Conservation (phyloP, 768 basidiomycete genomes). For the Dentipellis fragilis region DNA sequence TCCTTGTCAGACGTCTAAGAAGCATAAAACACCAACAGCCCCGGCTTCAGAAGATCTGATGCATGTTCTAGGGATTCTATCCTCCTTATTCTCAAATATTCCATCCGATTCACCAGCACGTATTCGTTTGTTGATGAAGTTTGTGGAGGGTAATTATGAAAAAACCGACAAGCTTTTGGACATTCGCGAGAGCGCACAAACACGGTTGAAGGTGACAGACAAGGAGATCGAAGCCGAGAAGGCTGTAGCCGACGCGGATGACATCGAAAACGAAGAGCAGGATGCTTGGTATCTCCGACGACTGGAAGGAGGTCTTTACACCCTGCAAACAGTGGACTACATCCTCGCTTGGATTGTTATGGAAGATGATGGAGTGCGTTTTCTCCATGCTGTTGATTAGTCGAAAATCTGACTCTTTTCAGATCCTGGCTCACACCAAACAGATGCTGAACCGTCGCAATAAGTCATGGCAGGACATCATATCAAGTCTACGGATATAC, state of each 20-base stretch:
- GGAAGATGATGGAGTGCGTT: slow-evolving; percentile 94
- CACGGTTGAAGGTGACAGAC: slow-evolving; percentile 51
- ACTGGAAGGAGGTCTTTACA: slow-evolving; percentile 80
- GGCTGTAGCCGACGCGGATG: slow-evolving; percentile 57
- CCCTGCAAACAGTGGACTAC: slow-evolving; percentile 87
- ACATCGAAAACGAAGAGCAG: slow-evolving; percentile 49
- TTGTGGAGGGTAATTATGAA: slow-evolving; percentile 87
- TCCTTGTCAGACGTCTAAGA: slow-evolving; percentile 34
- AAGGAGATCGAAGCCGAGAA: slow-evolving; percentile 60
- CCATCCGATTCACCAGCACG: slow-evolving; percentile 75
- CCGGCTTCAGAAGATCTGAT: slow-evolving; percentile 73
- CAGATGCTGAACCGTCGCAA: slow-evolving; percentile 71
- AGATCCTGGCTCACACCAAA: slow-evolving; percentile 72
- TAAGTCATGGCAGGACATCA: slow-evolving; percentile 59
- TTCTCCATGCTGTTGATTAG: background rate
- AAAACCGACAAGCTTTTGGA: slow-evolving; percentile 92
- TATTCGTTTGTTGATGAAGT: slow-evolving; percentile 82
- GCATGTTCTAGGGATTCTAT: slow-evolving; percentile 81
- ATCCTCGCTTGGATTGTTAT: slow-evolving; percentile 91
- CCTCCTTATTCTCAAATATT: slow-evolving; percentile 81
- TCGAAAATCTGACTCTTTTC: background rate
- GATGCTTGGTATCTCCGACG: slow-evolving; percentile 79
- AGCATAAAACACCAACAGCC: slow-evolving; percentile 40
- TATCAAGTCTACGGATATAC: slow-evolving; percentile 61
- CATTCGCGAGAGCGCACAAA: slow-evolving; percentile 61